Evolutionary conservation across 805 yeast genomes (phyloP).

Genomic region (Suhomyces sp.): DNA sequence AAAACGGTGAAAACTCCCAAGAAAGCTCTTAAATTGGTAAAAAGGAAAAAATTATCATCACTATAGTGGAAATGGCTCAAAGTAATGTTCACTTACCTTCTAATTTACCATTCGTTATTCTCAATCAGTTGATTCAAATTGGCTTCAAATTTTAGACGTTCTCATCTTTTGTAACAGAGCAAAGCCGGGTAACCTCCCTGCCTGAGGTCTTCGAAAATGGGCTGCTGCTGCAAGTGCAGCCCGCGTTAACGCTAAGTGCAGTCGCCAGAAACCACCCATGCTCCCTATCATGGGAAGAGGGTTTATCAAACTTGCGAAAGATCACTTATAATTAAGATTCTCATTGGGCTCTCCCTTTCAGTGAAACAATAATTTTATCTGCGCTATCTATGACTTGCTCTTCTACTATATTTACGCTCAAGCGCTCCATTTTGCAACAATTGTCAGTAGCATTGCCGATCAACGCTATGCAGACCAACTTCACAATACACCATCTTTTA

Average conservation of each 20-base stretch:
- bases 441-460: not conserved
- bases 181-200: slow-evolving; percentile 1
- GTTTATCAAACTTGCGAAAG: not conserved
- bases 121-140: not conserved
- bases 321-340: no score
- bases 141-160: not conserved
- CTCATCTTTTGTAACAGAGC: not conserved
- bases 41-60: slow-evolving; percentile 36
- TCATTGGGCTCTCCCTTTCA: not conserved
- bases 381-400: not conserved
- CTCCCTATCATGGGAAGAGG: not conserved
- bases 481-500: no score
- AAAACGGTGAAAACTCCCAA: slow-evolving; percentile 47
- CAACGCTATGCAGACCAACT: not conserved
- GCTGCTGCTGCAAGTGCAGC: not conserved
- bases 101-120: not conserved
- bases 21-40: slow-evolving; percentile 39
- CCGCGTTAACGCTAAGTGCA: not conserved
- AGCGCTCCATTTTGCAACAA: not conserved
- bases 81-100: not conserved
- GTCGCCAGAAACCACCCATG: not conserved
- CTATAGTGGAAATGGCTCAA: slow-evolving; percentile 2
- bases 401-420: not conserved
- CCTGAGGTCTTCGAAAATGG: not conserved
- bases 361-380: not conserved